A percentile compares a stretch with the other conserved stretches of the same genome.
phyloP scores from a whole-genome alignment of 2,329 filamentous ascomycete genomes.

The Epichloe brachyelytri region DNA sequence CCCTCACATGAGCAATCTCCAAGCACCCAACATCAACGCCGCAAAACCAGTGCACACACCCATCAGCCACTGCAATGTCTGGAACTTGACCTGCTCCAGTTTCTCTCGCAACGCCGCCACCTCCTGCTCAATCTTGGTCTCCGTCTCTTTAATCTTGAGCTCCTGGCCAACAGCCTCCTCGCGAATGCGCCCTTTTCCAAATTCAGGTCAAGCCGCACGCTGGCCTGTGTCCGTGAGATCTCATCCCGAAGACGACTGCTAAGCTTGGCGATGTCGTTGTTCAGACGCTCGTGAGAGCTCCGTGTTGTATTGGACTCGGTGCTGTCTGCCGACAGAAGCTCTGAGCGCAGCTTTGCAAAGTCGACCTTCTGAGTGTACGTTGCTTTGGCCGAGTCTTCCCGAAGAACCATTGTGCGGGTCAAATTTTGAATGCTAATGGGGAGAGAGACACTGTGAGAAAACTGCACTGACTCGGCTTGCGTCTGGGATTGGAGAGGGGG shows the following conservation, averaged over 20 bases:
- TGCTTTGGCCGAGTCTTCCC: conserved; percentile 79
- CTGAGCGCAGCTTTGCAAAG: conserved; percentile 91
- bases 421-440: conserved; percentile 74
- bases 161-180: conserved; percentile 96
- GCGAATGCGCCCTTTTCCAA: conserved; percentile 87
- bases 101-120: conserved; percentile 81
- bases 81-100: conserved; percentile 95
- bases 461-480: too few species aligned
- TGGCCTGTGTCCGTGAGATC: conserved; percentile 86
- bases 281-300: conserved; percentile 79
- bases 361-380: conserved; percentile 85
- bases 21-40: conserved; percentile 54
- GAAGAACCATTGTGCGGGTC: conserved; percentile 92
- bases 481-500: neutral
- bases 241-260: conserved; percentile 84
- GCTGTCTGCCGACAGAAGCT: conserved; percentile 82
- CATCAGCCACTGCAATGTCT: conserved; percentile 96
- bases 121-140: conserved; percentile 97
- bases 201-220: conserved; percentile 83
- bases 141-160: conserved; percentile 96
- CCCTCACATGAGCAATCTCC: conserved; percentile 52
- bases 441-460: too few species aligned
- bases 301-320: conserved; percentile 83
- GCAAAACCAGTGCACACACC: conserved; percentile 61
- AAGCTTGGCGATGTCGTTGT: conserved; percentile 89